A percentile compares a stretch with the other conserved stretches of the same genome.
Evolutionary conservation across 306 rosid genomes (phyloP).

Genomic region (Fragaria ananassa): DNA sequence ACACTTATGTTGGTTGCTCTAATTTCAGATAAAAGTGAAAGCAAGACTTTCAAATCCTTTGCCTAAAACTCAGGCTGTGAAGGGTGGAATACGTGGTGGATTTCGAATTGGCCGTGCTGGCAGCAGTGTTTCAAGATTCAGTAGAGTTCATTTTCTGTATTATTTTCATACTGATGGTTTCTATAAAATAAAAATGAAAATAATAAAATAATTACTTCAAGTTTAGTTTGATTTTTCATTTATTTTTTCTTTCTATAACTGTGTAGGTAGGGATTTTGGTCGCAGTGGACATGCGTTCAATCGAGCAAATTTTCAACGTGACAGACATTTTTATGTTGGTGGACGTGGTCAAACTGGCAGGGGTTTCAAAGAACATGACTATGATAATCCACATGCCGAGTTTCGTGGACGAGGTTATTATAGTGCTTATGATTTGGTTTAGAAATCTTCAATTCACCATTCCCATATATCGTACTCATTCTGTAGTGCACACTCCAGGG

Average conservation of each 20-base stretch:
- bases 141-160: constrained; percentile 26
- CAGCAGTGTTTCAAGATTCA: constrained; percentile 50
- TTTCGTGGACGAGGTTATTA: constrained; percentile 42
- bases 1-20: constrained; percentile 14
- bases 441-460: background rate
- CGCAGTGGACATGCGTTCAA: constrained; percentile 41
- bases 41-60: constrained; percentile 90
- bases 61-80: constrained; percentile 81
- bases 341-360: constrained; percentile 51
- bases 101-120: constrained; percentile 60
- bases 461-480: background rate
- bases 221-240: constrained; percentile 11
- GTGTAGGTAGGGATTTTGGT: constrained; percentile 54
- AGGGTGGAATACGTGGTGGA: constrained; percentile 83
- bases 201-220: background rate
- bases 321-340: constrained; percentile 42
- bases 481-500: constrained; percentile 38
- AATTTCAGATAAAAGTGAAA: constrained; percentile 56
- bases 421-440: constrained; percentile 20
- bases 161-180: background rate
- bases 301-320: constrained; percentile 43
- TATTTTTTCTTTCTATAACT: constrained; percentile 10
- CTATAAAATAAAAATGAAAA: background rate
- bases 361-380: constrained; percentile 38
- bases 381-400: constrained; percentile 37